These are phyloP conservation scores for Kondoa malvinella DNA, from an alignment of 768 basidiomycete genomes.

Conservation along the genomic window DNA sequence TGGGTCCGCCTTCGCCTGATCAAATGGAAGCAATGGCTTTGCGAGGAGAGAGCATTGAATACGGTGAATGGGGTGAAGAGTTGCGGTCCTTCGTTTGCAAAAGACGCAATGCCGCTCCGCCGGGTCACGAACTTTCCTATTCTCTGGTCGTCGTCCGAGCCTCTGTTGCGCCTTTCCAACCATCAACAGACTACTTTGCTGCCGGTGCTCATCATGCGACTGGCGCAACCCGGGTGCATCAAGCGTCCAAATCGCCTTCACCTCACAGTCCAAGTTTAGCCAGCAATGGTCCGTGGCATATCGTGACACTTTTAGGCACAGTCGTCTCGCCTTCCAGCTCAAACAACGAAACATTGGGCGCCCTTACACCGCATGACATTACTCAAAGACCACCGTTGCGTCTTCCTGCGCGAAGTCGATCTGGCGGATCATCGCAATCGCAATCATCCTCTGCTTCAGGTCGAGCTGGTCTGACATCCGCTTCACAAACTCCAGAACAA, in stretches of 20 bases:
- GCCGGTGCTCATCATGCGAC: neutral
- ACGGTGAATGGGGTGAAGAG: neutral
- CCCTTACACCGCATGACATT: neutral
- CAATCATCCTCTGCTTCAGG: neutral
- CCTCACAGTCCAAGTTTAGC: neutral
- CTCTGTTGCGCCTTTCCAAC: neutral
- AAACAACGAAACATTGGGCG: neutral
- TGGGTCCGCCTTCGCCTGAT: neutral
- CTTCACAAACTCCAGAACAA: neutral
- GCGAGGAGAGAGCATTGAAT: neutral
- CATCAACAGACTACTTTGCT: neutral
- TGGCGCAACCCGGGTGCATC: neutral
- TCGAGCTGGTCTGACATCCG: neutral
- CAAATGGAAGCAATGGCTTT: neutral
- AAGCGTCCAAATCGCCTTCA: neutral
- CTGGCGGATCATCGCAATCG: no score
- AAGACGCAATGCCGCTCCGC: neutral
- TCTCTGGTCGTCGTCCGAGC: neutral
- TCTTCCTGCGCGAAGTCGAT: no score
- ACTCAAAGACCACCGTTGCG: neutral
- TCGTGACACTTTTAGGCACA: neutral
- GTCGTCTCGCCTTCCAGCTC: neutral
- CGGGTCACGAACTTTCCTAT: neutral
- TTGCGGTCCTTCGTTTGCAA: neutral
- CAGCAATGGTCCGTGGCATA: neutral